Evolutionary conservation across 2,329 filamentous ascomycete species (phyloP).

Genomic region (Dendrostoma leiphaemia): DNA sequence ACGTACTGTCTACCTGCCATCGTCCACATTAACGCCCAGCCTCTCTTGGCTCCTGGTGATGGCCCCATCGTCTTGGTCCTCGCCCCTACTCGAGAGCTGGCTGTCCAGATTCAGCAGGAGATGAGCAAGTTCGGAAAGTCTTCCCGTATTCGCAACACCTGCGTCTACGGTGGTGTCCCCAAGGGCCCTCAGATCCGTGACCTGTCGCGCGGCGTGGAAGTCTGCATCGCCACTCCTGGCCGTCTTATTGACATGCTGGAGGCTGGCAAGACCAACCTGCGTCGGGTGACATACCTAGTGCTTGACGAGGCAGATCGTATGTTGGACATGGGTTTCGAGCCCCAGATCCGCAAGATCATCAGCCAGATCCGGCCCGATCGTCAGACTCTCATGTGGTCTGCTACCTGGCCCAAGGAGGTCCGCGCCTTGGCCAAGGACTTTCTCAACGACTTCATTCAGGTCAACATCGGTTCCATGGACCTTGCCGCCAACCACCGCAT

Average conservation of each 20-base stretch:
- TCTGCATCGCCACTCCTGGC: slow-evolving; percentile 96
- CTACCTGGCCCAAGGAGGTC: slow-evolving; percentile 98
- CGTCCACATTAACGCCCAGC: slow-evolving; percentile 99
- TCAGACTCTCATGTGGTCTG: slow-evolving; percentile 99
- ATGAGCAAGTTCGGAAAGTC: slow-evolving; percentile 99
- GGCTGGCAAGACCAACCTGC: slow-evolving; percentile 95
- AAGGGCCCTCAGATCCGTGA: slow-evolving; percentile 97
- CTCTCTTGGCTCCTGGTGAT: slow-evolving; percentile 89
- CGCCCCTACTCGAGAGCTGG: slow-evolving; percentile 94
- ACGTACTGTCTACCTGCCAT: slow-evolving; percentile 98
- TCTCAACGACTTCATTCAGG: slow-evolving; percentile 94
- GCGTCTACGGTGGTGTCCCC: slow-evolving; percentile 97
- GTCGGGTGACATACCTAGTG: slow-evolving; percentile 95
- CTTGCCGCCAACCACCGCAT: slow-evolving; percentile 97
- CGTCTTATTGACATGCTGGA: slow-evolving; percentile 99
- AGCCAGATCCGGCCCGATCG: slow-evolving; percentile 95
- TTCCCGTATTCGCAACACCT: slow-evolving; percentile 96
- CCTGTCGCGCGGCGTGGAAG: slow-evolving; percentile 90
- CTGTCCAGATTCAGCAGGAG: slow-evolving; percentile 97
- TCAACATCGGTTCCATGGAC: slow-evolving; percentile 97
- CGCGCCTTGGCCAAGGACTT: slow-evolving; percentile 88
- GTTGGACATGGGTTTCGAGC: slow-evolving; percentile 99
- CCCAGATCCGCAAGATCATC: slow-evolving; percentile 98
- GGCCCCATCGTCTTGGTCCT: slow-evolving; percentile 96
- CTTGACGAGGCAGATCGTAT: slow-evolving; percentile 99